Base-by-base conservation (phyloP, 805 yeast genomes). In the Yamadazyma sp. region DNA sequence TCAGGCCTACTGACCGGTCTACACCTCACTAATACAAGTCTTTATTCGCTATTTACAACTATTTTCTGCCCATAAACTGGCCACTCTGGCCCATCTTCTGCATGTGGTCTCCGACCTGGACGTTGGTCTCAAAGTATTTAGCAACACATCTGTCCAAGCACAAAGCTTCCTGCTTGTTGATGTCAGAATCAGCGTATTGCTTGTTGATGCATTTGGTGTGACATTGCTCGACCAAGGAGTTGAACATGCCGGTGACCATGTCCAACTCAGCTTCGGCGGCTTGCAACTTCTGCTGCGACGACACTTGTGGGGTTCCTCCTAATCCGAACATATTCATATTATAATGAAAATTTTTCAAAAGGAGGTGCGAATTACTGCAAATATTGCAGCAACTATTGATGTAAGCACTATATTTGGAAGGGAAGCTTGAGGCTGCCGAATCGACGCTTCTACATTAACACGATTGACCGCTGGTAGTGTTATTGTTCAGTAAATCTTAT, bases 241-340 rank as follows among this genome's bases (percentile, higher is more conserved):
- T 91, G 79, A 91, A 91, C 97, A 91, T 89, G 52, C 93, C 96
- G 26, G 97, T 90, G 52, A 91, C 96, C 81, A 93, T 84, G 63
- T 91, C 99, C 50, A 91, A 76, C 66, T 91, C 99, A 41, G 96
- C 86, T 69, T 91, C 98, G 36, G 99, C 99, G 49, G 95, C 95
- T 55, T 75, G 75, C 45, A 85, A 72, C 62, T 85, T 85, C 61
- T 83, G 89, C 47, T 82, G 84, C 27, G 88, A 75, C 17, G 84
- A 71, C 47, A 80, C 57, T 60, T 82, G 86, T 47, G 91, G 90
- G 49, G 84, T 74, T 46, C 82, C 83, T 48, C 90, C 90, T 48
- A 85, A 73, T 53, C 91, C 91, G 58, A 84, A 73, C 91, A 84
- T 84, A 10, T 19, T 36, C 19, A 22, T 24, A 25, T 13, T 6